Evolutionary conservation across 2,329 filamentous ascomycete species (phyloP), one percentile per base, ranked within the genome.

Genomic region (Periconia digitata): DNA sequence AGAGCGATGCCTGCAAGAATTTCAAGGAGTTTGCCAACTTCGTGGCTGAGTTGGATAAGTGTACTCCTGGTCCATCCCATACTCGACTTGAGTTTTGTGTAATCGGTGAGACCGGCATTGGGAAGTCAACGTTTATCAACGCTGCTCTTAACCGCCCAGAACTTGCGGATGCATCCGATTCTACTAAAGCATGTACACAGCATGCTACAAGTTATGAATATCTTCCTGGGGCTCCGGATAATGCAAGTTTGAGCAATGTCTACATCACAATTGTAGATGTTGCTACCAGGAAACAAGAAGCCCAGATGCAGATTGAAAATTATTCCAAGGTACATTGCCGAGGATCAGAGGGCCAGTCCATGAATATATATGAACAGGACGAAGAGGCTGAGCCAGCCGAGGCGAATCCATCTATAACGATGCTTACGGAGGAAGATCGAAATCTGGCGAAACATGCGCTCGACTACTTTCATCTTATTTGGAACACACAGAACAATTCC

Each of bases 401-500:
- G 6, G 36, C 12, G 17, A 6, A 6, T 27, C 12, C 16, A 17
- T 20, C 5, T 17, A 20, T 16, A 10, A 18, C n/a, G 36, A 38
- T 18, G 36, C 8, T 22, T 20, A 22, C 37, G 4, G 27, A 32
- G 12, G 24, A 27, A 27, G 24, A 27, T 12, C 6, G 24, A 27
- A 27, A 6, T 27, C 27, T 32, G 4, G 27, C 27, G 10, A 12
- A 5, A 12, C 5, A 32, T 10, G 27, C 27, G 10, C n/a, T 5
- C 4, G 10, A 12, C 3, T 32, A 32, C 21, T 51, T 56, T 21
- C 1, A 15, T 1, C 18, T 47, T 2, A 10, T 55, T 3, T 49
- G 20, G 22, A 46, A 47, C 12, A 17, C 44, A 1, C 1, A 49
- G 1, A 43, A 49, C 8, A 40, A 54, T 22, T 10, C 22, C 17